Evolutionary conservation across 768 basidiomycete genomes (phyloP).

Genomic region (Russula dissimulans): DNA sequence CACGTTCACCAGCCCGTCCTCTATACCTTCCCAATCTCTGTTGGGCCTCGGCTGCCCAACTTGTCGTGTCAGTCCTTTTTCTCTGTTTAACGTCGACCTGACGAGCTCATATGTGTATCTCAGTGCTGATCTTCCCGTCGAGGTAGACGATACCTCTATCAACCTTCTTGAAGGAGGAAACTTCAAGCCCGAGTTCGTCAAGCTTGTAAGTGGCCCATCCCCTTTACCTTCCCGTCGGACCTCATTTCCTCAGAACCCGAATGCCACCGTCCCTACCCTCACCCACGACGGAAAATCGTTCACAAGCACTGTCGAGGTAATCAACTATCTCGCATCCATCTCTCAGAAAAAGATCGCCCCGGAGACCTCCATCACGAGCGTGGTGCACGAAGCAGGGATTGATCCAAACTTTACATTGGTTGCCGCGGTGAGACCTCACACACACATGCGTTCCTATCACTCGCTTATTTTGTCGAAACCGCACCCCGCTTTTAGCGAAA

Average conservation of each 20-base stretch:
- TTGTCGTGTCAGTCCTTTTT: neutral
- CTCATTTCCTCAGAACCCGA: slow-evolving; percentile 10
- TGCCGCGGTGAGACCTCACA: slow-evolving; percentile 28
- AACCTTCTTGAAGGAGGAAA: neutral
- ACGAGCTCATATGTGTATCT: neutral
- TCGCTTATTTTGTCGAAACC: neutral
- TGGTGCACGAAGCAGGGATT: slow-evolving; percentile 36
- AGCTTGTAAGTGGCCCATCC: slow-evolving; percentile 19
- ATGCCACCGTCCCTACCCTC: slow-evolving; percentile 11
- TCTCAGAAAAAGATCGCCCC: slow-evolving; percentile 31
- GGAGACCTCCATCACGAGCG: slow-evolving; percentile 29
- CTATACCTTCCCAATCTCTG: neutral
- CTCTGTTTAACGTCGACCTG: neutral
- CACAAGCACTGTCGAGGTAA: slow-evolving; percentile 34
- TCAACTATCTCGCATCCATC: slow-evolving; percentile 33
- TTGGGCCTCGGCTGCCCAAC: no score
- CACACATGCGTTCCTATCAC: neutral
- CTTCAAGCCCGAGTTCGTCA: neutral
- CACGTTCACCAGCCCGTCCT: neutral
- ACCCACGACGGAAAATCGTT: slow-evolving; percentile 18
- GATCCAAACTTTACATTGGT: slow-evolving; percentile 47
- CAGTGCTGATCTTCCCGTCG: slow-evolving; percentile 5
- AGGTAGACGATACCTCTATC: neutral
- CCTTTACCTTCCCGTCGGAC: neutral
- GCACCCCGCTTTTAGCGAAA: slow-evolving; percentile 28